Percentiles rank a stretch among this genome's conserved stretches.
phyloP scores from a whole-genome alignment of 805 yeast genomes.

The Yarrowia divulgata region DNA sequence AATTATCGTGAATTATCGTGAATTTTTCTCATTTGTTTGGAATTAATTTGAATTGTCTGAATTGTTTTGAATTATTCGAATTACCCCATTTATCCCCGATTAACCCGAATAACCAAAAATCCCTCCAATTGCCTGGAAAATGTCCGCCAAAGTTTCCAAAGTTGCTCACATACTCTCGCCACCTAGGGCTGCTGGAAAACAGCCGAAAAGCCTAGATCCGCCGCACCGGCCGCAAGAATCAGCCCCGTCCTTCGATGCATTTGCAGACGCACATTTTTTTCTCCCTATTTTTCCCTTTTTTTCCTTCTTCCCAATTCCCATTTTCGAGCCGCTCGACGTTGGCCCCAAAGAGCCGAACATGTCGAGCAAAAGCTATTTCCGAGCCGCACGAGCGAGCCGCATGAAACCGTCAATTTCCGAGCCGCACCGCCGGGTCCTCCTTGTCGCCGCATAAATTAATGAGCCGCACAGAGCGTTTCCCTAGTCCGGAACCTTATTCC shows the following conservation, averaged over 20 bases:
- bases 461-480: neutral
- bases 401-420: neutral
- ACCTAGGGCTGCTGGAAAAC: too few relatives aligned
- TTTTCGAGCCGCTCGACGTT: neutral
- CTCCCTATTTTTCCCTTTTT: too few relatives aligned
- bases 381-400: conserved; percentile 20
- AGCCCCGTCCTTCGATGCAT: conserved; percentile 11
- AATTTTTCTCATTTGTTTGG: too few relatives aligned
- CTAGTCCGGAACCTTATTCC: neutral
- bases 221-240: neutral
- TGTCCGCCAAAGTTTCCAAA: too few relatives aligned
- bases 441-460: neutral
- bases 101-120: too few relatives aligned
- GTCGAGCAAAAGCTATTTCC: neutral
- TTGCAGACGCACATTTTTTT: neutral
- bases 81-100: too few relatives aligned
- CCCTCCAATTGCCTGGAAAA: too few relatives aligned
- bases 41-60: too few relatives aligned
- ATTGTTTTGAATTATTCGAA: too few relatives aligned
- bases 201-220: neutral
- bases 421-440: neutral
- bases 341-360: neutral
- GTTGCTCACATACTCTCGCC: too few relatives aligned
- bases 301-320: too few relatives aligned
- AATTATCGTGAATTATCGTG: too few relatives aligned